A percentile compares a stretch with the other conserved stretches of the same genome.
These are phyloP conservation scores for Carallia brachiata DNA, from an alignment of 345 rosid genomes.

Conservation along the genomic window DNA sequence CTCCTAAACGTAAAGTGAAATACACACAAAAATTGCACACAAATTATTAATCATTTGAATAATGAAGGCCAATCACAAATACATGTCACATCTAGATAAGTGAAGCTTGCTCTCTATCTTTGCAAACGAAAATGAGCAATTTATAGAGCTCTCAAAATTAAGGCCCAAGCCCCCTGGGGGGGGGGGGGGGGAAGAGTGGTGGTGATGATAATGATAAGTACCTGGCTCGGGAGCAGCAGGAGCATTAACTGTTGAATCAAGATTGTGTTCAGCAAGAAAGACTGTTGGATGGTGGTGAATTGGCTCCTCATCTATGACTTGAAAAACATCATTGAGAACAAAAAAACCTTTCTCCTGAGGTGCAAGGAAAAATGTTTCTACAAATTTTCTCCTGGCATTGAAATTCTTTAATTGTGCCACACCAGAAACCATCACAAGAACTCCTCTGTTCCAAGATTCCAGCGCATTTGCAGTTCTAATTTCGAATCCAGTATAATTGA, in stretches of 20 bases:
- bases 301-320: constrained; percentile 28
- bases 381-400: constrained; percentile 22
- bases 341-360: constrained; percentile 34
- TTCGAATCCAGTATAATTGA: constrained; percentile 23
- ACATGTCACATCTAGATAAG: no score
- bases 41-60: neutral
- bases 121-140: neutral
- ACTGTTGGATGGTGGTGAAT: constrained; percentile 33
- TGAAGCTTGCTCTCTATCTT: no score
- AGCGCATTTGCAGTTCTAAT: constrained; percentile 26
- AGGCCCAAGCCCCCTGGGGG: no score
- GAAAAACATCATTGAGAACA: constrained; percentile 34
- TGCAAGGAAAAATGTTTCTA: constrained; percentile 33
- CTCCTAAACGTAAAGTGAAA: neutral
- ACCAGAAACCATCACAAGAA: constrained; percentile 32
- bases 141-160: neutral
- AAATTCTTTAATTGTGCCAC: constrained; percentile 16
- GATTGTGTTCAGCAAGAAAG: constrained; percentile 43
- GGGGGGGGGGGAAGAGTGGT: no score
- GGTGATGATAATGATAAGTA: constrained; percentile 8
- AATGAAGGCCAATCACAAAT: no score
- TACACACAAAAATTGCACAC: neutral
- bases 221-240: constrained; percentile 47
- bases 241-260: constrained; percentile 36
- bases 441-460: constrained; percentile 31